Conservation (phyloP, 2,329 filamentous ascomycete genomes). For the Phaeosphaeria sp. region DNA sequence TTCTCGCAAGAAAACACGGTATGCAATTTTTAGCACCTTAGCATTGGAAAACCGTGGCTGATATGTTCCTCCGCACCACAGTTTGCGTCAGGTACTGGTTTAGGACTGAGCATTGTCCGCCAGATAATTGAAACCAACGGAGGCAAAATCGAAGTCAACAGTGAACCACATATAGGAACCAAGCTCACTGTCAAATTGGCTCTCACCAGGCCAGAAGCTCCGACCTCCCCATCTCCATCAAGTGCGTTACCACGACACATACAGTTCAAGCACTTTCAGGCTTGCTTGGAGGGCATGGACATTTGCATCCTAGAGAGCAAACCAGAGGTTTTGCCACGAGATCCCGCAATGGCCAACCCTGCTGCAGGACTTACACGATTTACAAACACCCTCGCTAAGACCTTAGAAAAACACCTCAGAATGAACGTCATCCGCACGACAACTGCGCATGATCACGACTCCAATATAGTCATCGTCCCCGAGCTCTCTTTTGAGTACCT, state of each 20-base stretch:
- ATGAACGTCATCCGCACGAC: conserved; percentile 37
- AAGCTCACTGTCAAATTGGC: conserved; percentile 21
- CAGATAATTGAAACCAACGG: conserved; percentile 36
- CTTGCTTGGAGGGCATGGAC: conserved; percentile 26
- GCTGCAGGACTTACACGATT: conserved; percentile 28
- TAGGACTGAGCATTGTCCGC: conserved; percentile 39
- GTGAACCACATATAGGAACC: conserved; percentile 23
- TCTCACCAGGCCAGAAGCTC: neutral
- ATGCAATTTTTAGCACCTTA: conserved; percentile 6
- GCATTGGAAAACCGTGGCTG: conserved; percentile 23
- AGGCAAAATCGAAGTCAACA: conserved; percentile 39
- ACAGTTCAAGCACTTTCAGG: conserved; percentile 21
- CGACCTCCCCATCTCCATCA: neutral
- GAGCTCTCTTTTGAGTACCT: conserved; percentile 44
- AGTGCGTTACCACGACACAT: conserved; percentile 4
- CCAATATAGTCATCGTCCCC: conserved; percentile 43
- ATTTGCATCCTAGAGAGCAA: conserved; percentile 34
- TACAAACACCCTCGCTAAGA: conserved; percentile 24
- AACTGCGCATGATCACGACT: conserved; percentile 29
- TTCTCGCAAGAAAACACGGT: conserved; percentile 44
- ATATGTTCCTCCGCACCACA: neutral
- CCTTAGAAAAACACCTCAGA: conserved; percentile 30
- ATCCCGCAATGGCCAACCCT: conserved; percentile 6
- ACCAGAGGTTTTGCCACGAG: neutral
- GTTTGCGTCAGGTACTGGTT: conserved; percentile 26